phyloP scores from a whole-genome alignment of 192 early-diverging fungal species.

The Umbelopsis ramanniana region DNA sequence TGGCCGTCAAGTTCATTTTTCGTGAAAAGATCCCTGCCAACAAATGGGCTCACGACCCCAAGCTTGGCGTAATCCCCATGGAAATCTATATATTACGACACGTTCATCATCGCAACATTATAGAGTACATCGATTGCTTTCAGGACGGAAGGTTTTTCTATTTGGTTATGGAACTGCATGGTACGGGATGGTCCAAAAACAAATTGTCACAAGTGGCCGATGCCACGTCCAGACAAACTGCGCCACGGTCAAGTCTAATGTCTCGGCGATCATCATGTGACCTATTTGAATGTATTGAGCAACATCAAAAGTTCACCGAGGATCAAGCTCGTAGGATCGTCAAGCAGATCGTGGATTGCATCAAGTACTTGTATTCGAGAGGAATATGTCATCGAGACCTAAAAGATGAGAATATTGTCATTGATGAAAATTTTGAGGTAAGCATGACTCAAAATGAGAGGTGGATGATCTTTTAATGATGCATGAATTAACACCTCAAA shows the following conservation, averaged over 20 bases:
- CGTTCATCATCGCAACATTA: conserved; percentile 65
- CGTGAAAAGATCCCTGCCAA: conserved; percentile 54
- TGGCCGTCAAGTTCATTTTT: conserved; percentile 79
- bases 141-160: conserved; percentile 54
- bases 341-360: conserved; percentile 67
- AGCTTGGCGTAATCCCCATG: conserved; percentile 54
- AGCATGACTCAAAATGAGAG: conserved; percentile 8
- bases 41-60: conserved; percentile 51
- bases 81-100: conserved; percentile 58
- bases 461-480: neutral
- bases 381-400: conserved; percentile 81
- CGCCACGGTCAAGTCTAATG: conserved; percentile 29
- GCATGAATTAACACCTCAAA: neutral
- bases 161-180: conserved; percentile 64
- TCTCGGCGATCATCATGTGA: conserved; percentile 64
- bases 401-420: conserved; percentile 77
- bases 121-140: conserved; percentile 58
- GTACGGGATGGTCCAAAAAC: conserved; percentile 47
- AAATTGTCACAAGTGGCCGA: conserved; percentile 34
- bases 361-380: conserved; percentile 62
- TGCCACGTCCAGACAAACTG: conserved; percentile 29
- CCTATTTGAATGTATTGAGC: conserved; percentile 81
- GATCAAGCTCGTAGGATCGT: conserved; percentile 67
- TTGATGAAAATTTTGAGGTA: conserved; percentile 43
- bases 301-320: conserved; percentile 65